Percentiles rank a stretch among this genome's conserved stretches.
These are phyloP conservation scores for Globisporangium paroecandrum DNA, from an alignment of 352 stramenopile species.

Conservation along the genomic window DNA sequence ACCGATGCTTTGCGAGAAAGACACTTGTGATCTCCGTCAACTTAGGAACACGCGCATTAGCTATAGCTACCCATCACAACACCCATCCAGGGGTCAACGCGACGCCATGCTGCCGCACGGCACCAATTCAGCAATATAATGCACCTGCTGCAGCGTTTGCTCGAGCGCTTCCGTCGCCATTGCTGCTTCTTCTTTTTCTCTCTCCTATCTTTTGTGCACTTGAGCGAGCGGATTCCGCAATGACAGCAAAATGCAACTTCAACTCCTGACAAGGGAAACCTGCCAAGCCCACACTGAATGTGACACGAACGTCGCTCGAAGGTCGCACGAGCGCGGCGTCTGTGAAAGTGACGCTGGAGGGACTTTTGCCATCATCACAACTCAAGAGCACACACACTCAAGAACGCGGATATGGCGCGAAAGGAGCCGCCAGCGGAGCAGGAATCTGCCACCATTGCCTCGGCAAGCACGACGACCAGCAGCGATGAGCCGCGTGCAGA, in stretches of 20 bases:
- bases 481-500: neutral
- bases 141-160: conserved; percentile 25
- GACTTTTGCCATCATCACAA: conserved; percentile 3
- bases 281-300: conserved; percentile 15
- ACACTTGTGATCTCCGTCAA: conserved; percentile 15
- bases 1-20: conserved; percentile 20
- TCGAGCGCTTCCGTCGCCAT: conserved; percentile 24
- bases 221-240: conserved; percentile 22
- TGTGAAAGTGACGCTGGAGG: neutral
- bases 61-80: neutral
- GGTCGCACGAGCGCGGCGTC: conserved; percentile 1
- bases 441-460: neutral
- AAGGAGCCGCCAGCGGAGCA: neutral
- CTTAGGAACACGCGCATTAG: neutral
- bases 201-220: conserved; percentile 18
- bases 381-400: neutral
- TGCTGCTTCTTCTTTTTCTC: conserved; percentile 10
- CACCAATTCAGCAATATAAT: neutral
- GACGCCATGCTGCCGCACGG: neutral
- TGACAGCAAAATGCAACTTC: conserved; percentile 21
- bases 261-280: conserved; percentile 7
- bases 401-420: neutral
- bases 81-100: too few relatives aligned
- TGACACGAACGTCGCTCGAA: conserved; percentile 43
- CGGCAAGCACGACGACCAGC: neutral